Conservation (phyloP, 2,329 filamentous ascomycete genomes). For the Escovopsis sp. region DNA sequence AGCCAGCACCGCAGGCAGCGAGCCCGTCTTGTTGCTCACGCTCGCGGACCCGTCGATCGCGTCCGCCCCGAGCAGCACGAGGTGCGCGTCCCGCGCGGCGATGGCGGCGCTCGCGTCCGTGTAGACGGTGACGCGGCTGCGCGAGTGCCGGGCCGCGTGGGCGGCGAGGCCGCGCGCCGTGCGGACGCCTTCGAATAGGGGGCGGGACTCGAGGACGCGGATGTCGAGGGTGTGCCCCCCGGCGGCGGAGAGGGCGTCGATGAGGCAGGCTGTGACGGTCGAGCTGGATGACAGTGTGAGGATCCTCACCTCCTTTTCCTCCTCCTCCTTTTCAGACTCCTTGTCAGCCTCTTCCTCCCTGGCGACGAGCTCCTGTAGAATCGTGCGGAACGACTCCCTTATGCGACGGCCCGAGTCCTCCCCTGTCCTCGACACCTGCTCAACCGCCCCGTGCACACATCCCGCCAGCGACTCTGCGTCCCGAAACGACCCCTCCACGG, state of each 20-base stretch:
- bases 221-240: slow-evolving; percentile 28
- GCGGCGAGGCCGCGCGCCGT: slow-evolving; percentile 35
- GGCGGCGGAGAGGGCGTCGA: slow-evolving; percentile 19
- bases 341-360: too few relatives aligned
- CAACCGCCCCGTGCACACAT: too few relatives aligned
- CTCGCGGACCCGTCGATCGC: slow-evolving; percentile 40
- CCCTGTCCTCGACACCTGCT: too few relatives aligned
- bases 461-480: too few relatives aligned
- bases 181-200: slow-evolving; percentile 47
- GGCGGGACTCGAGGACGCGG: slow-evolving; percentile 49
- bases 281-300: slow-evolving; percentile 49
- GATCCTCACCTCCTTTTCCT: slow-evolving; percentile 31
- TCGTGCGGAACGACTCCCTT: too few relatives aligned
- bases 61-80: slow-evolving; percentile 50
- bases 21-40: slow-evolving; percentile 53
- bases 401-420: too few relatives aligned
- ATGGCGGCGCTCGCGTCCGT: slow-evolving; percentile 45
- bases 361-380: too few relatives aligned
- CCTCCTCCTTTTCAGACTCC: too few relatives aligned
- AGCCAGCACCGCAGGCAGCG: slow-evolving; percentile 40
- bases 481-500: slow-evolving; percentile 17
- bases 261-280: slow-evolving; percentile 37
- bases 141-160: slow-evolving; percentile 5
- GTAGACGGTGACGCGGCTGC: slow-evolving; percentile 28
- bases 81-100: slow-evolving; percentile 34